phyloP scores from a whole-genome alignment of 495 filamentous ascomycete genomes.

The Aspergillus homomorphus region DNA sequence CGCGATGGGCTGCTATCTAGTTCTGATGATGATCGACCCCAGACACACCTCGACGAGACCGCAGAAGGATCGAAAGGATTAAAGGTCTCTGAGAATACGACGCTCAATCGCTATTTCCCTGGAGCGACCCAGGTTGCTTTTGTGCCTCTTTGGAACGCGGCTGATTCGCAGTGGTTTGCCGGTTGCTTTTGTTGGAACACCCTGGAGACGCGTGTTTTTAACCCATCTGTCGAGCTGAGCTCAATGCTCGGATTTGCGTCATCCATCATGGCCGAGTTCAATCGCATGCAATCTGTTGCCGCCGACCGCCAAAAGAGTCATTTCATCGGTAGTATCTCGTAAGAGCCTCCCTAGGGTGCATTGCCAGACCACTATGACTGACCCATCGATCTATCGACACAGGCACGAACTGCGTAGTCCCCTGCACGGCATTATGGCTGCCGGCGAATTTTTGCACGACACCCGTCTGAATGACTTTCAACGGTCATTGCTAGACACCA shows the following conservation, averaged over 20 bases:
- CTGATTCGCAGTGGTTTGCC: conserved; percentile 64
- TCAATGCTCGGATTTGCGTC: conserved; percentile 63
- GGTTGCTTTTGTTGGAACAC: conserved; percentile 64
- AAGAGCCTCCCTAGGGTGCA: conserved; percentile 16
- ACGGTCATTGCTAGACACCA: conserved; percentile 62
- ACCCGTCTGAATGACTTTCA: conserved; percentile 52
- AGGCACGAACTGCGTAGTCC: conserved; percentile 78
- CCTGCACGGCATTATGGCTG: conserved; percentile 71
- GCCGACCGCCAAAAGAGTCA: conserved; percentile 66
- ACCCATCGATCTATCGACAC: conserved; percentile 20
- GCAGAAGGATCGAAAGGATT: conserved; percentile 26
- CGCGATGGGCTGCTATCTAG: conserved; percentile 43
- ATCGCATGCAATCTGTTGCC: conserved; percentile 54
- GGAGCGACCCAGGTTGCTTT: conserved; percentile 43
- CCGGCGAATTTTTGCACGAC: conserved; percentile 60
- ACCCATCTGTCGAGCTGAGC: conserved; percentile 40
- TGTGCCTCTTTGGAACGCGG: conserved; percentile 66
- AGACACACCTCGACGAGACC: conserved; percentile 14
- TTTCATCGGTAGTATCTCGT: conserved; percentile 74
- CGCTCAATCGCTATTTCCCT: conserved; percentile 47
- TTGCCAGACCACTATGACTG: too few species aligned
- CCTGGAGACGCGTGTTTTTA: conserved; percentile 43
- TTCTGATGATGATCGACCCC: conserved; percentile 38
- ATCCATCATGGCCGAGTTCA: conserved; percentile 66
- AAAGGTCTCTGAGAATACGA: conserved; percentile 39